phyloP scores from a whole-genome alignment of 1,139 yeast species.

The Blastobotrys buckinghamii region DNA sequence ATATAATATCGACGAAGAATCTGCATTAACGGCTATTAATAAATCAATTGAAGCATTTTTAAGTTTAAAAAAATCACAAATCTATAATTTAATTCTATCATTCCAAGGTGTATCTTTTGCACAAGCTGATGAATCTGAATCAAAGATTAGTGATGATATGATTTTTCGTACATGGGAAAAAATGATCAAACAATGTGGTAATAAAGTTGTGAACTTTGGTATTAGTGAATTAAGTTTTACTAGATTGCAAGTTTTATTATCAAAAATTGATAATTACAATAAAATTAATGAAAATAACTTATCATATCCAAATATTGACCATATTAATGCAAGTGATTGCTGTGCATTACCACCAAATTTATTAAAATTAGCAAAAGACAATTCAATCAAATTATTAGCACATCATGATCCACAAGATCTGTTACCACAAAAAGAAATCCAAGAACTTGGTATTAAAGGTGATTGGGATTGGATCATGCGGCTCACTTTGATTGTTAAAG shows the following conservation, averaged over 20 bases:
- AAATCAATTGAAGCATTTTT: conserved; percentile 16
- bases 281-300: conserved; percentile 1
- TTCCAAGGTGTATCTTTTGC: conserved; percentile 26
- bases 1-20: conserved; percentile 10
- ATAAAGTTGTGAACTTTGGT: conserved; percentile 23
- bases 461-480: conserved; percentile 29
- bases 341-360: conserved; percentile 32
- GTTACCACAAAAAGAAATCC: conserved; percentile 15
- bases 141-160: conserved; percentile 13
- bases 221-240: conserved; percentile 28
- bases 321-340: conserved; percentile 32
- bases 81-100: conserved; percentile 23
- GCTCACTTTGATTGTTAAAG: conserved; percentile 24
- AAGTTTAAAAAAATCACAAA: conserved; percentile 5
- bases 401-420: conserved; percentile 30
- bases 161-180: conserved; percentile 24
- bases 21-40: conserved; percentile 11
- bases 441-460: conserved; percentile 2
- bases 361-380: conserved; percentile 23
- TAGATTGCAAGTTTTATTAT: conserved; percentile 20
- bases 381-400: conserved; percentile 27
- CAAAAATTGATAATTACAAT: conserved; percentile 9
- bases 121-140: conserved; percentile 19
- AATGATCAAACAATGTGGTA: conserved; percentile 8
- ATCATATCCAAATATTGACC: conserved; percentile 25